Conservation (phyloP, 2,329 filamentous ascomycete species). For the Eurotiales sp. region DNA sequence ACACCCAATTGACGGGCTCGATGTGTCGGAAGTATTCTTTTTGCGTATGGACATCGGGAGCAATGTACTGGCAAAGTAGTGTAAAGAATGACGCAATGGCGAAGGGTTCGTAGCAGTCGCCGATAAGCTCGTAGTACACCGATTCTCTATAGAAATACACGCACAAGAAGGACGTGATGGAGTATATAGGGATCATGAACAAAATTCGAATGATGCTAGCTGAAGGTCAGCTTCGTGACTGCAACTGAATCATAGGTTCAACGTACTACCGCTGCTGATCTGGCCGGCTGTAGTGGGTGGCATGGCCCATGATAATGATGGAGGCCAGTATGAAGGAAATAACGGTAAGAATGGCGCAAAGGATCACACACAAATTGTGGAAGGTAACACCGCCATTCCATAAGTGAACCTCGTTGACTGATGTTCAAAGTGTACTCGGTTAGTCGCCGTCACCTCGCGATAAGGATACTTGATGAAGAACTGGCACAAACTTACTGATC, state of each 20-base stretch:
- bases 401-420: conserved; percentile 24
- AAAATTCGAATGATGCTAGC: conserved; percentile 77
- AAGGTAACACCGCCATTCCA: conserved; percentile 53
- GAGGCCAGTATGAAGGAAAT: conserved; percentile 50
- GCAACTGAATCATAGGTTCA: too few species aligned
- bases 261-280: conserved; percentile 57
- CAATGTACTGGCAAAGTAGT: conserved; percentile 74
- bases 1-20: conserved; percentile 67
- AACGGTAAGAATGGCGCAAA: conserved; percentile 52
- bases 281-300: conserved; percentile 57
- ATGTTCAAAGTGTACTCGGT: neutral
- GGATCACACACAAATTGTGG: conserved; percentile 53
- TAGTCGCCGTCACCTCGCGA: too few species aligned
- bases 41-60: conserved; percentile 71
- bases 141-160: conserved; percentile 71
- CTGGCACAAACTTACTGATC: conserved; percentile 31
- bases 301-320: conserved; percentile 55
- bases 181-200: conserved; percentile 81
- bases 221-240: neutral
- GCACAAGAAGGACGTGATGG: conserved; percentile 68
- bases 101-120: conserved; percentile 85
- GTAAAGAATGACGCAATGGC: conserved; percentile 84
- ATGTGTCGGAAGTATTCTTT: conserved; percentile 75
- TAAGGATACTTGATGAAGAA: neutral
- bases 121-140: conserved; percentile 75